Evolutionary conservation across 345 rosid species (phyloP), one percentile per base, ranked within the genome.

Genomic region (Bruguiera gymnorhiza): DNA sequence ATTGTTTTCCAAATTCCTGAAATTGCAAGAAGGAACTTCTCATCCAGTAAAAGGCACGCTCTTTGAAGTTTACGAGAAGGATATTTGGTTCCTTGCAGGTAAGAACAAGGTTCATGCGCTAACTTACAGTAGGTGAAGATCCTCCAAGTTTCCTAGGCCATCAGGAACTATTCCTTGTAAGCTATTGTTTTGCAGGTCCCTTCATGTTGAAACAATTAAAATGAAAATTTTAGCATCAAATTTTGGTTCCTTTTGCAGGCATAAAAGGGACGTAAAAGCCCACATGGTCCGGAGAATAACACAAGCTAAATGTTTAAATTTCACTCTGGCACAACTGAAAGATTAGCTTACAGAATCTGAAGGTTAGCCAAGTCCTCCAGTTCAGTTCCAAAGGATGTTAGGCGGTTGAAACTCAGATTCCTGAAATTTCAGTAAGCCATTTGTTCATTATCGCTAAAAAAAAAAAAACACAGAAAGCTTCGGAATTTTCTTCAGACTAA

Each of bases 181-280:
- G 75, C 83, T 93, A 68, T 93, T 93, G 61, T 89, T 89, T 73
- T 80, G 89, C 85, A 93, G 78, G 86, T 93, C 98, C 84, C 98
- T 93, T 31, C 69, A 71, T 39, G 65, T 55, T 58, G 26, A 59
- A 59, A 59, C 56, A 61, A 64, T 51, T 16, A 34, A 16, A 63
- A 63, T 29, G 32, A 62, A 56, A 72, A 58, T n/a, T 8, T 10
- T 23, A 29, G 30, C 31, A 27, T 60, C 37, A 30, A 3, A 3
- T 8, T 30, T 58, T 15, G 30, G 5, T 43, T 43, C 50, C 18
- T 43, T 43, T 43, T 43, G 18, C 50, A 43, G 18, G 19, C 18
- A 43, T 11, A 43, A 0, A 43, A 43, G 30, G 60, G 30, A 10
- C 24, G 1, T 24, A 56, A 56, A 24, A 16, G 18, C 24, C 24